Percentiles rank a stretch among this genome's conserved stretches.
phyloP scores from a whole-genome alignment of 441 rosid species.

The Metrosideros polymorpha region DNA sequence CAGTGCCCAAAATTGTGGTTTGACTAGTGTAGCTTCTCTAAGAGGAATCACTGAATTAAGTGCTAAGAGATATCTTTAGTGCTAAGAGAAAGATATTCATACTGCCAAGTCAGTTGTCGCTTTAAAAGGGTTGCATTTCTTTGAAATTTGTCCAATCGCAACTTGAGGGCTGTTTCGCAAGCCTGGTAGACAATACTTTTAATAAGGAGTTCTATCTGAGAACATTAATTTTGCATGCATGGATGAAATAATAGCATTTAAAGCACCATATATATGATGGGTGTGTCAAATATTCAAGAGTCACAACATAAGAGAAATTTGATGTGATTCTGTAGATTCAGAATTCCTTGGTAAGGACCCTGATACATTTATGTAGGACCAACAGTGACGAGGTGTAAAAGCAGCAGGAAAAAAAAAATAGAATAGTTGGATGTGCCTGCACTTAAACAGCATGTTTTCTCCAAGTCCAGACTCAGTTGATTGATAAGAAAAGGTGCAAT shows the following conservation, averaged over 20 bases:
- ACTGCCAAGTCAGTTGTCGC: slow-evolving; percentile 19
- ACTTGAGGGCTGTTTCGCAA: neutral
- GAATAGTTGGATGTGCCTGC: neutral
- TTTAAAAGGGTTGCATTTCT: slow-evolving; percentile 37
- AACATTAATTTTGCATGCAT: slow-evolving; percentile 33
- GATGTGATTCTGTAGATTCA: neutral
- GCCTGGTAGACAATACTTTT: neutral
- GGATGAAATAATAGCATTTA: neutral
- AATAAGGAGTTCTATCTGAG: neutral
- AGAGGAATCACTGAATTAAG: slow-evolving; percentile 42
- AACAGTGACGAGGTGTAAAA: neutral
- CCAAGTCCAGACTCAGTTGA: neutral
- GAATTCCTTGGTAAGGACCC: neutral
- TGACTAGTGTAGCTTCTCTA: neutral
- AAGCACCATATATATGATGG: neutral
- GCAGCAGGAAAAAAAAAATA: neutral
- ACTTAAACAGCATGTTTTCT: neutral
- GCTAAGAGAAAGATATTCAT: slow-evolving; percentile 1
- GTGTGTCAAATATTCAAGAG: neutral
- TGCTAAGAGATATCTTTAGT: slow-evolving; percentile 32
- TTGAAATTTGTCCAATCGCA: slow-evolving; percentile 47
- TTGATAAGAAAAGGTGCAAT: neutral
- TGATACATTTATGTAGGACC: neutral
- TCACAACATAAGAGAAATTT: neutral
- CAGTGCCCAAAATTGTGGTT: neutral